A percentile compares a stretch with the other conserved stretches of the same genome.
These are phyloP conservation scores for Leptographium flavum DNA, from an alignment of 2,329 filamentous ascomycete genomes.

Conservation along the genomic window DNA sequence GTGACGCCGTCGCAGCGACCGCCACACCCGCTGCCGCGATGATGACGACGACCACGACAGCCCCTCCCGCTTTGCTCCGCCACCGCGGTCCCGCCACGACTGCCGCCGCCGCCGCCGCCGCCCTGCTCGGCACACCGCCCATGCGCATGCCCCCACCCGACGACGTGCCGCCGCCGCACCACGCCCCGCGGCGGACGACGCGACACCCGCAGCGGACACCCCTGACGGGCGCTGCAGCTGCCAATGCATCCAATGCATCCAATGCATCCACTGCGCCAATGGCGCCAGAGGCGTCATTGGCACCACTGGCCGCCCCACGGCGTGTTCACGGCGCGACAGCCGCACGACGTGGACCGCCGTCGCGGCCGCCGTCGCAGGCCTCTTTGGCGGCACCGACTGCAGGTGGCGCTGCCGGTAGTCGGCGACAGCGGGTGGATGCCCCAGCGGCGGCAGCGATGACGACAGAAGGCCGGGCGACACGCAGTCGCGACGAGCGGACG, in stretches of 20 bases:
- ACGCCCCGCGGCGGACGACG: neutral
- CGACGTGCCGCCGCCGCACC: neutral
- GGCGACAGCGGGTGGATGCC: too few relatives aligned
- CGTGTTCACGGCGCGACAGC: too few relatives aligned
- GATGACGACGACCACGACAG: neutral
- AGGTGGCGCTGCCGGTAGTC: too few relatives aligned
- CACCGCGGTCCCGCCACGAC: neutral
- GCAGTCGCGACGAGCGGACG: constrained; percentile 19
- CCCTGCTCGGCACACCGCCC: neutral
- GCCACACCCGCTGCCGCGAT: neutral
- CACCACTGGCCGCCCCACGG: too few relatives aligned
- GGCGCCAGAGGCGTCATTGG: too few relatives aligned
- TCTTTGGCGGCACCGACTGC: neutral
- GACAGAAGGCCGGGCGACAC: constrained; percentile 13
- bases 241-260: too few relatives aligned
- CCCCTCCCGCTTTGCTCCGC: neutral
- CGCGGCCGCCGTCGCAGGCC: too few relatives aligned
- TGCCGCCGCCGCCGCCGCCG: neutral
- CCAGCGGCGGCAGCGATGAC: neutral
- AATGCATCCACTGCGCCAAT: too few relatives aligned
- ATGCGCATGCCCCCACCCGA: neutral
- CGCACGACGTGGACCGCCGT: too few relatives aligned
- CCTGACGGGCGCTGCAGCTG: too few relatives aligned
- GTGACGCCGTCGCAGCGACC: neutral
- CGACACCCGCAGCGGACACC: neutral